These are phyloP conservation scores for Starmerella riodocensis DNA, from an alignment of 805 yeast species.

Conservation along the genomic window DNA sequence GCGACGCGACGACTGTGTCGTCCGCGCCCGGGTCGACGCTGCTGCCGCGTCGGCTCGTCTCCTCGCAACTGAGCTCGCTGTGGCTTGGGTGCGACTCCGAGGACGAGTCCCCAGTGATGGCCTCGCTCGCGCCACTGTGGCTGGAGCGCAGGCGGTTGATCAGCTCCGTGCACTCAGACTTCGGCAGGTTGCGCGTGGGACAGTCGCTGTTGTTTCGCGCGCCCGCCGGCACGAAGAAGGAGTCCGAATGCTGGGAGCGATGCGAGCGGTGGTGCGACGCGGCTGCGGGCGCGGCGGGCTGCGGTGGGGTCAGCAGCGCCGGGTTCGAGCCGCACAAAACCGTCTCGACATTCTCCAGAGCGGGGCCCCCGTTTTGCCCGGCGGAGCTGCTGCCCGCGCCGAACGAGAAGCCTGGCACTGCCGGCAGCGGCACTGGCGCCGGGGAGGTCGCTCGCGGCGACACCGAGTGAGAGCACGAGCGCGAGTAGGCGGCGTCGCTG, in stretches of 20 bases:
- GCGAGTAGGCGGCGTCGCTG: neutral
- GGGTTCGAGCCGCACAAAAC: neutral
- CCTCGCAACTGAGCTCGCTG: neutral
- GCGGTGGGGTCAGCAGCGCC: neutral
- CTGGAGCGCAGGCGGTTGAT: conserved; percentile 17
- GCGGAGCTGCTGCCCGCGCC: too few relatives aligned
- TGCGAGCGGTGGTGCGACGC: neutral
- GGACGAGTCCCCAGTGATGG: neutral
- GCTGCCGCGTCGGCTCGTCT: neutral
- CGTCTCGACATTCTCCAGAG: neutral
- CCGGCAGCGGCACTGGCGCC: neutral
- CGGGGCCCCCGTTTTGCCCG: too few relatives aligned
- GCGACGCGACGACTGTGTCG: neutral
- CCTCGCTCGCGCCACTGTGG: conserved; percentile 6
- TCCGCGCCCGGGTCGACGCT: conserved; percentile 1
- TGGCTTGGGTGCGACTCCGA: neutral
- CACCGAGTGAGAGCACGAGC: too few relatives aligned
- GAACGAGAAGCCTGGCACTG: neutral
- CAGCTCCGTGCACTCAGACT: conserved; percentile 13
- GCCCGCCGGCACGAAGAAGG: neutral
- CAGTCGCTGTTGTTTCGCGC: conserved; percentile 3
- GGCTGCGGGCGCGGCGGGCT: neutral
- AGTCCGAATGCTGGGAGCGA: conserved; percentile 3
- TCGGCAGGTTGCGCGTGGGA: conserved; percentile 8
- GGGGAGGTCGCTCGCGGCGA: neutral